Conservation (phyloP, 106 monocot genomes). For the Alisma plantagoaquatica region DNA sequence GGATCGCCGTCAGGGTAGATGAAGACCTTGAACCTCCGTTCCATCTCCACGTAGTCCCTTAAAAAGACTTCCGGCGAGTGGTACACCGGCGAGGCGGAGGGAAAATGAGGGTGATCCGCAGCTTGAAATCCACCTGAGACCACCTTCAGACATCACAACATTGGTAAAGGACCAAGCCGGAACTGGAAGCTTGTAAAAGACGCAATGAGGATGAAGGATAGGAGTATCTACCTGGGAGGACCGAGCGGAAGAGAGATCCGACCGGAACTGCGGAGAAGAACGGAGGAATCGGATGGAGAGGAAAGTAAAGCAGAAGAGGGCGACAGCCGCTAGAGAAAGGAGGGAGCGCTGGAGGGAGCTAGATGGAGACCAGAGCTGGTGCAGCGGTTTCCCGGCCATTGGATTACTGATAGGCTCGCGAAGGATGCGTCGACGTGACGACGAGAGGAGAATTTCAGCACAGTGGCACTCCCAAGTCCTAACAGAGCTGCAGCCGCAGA, state of each 20-base stretch:
- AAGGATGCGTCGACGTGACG: too few relatives aligned
- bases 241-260: conserved; percentile 4
- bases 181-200: not conserved
- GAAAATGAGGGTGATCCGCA: not conserved
- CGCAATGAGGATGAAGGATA: not conserved
- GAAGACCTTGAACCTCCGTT: conserved; percentile 64
- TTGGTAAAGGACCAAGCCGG: not conserved
- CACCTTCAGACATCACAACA: conserved; percentile 2
- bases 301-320: conserved; percentile 49
- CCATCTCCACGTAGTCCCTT: conserved; percentile 67
- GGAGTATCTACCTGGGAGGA: not conserved
- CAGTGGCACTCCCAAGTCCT: too few relatives aligned
- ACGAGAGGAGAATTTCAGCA: too few relatives aligned
- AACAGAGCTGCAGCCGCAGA: too few relatives aligned
- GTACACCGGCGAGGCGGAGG: conserved; percentile 35
- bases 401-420: too few relatives aligned
- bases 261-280: conserved; percentile 16
- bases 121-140: not conserved
- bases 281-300: conserved; percentile 60
- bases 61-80: conserved; percentile 59
- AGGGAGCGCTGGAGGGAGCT: conserved; percentile 31
- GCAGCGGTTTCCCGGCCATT: conserved; percentile 32
- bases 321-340: conserved; percentile 29
- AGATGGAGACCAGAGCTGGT: not conserved
- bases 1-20: conserved; percentile 93